phyloP scores from a whole-genome alignment of 805 yeast species.

The Saccharomycopsis schoenii region DNA sequence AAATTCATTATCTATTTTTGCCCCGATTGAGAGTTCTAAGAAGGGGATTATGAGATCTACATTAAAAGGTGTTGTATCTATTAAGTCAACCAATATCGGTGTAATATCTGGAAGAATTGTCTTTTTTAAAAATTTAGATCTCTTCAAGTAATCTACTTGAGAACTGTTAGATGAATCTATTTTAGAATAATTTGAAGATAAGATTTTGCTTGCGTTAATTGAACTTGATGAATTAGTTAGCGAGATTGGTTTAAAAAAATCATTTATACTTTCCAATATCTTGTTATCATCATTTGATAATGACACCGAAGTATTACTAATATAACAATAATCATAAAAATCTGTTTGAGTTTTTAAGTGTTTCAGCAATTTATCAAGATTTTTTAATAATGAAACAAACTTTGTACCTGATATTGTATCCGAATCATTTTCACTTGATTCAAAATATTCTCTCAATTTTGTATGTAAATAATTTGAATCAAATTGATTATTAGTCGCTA shows the following conservation, averaged over 20 bases:
- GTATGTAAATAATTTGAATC: slow-evolving; percentile 22
- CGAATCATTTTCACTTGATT: not conserved
- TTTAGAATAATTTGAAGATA: not conserved
- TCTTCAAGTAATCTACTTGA: not conserved
- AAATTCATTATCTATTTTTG: slow-evolving; percentile 48
- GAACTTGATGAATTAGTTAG: slow-evolving; percentile 7
- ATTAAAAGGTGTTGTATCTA: slow-evolving; percentile 67
- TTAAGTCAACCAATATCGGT: slow-evolving; percentile 56
- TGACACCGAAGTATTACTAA: not conserved
- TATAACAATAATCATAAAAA: slow-evolving; percentile 2
- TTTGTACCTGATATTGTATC: not conserved
- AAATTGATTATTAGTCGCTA: not conserved
- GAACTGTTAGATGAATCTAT: not conserved
- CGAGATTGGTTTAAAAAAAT: slow-evolving; percentile 1
- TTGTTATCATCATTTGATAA: not conserved
- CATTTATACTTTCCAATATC: not conserved
- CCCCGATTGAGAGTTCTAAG: slow-evolving; percentile 58
- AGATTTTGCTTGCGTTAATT: slow-evolving; percentile 1
- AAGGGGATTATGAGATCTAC: slow-evolving; percentile 65
- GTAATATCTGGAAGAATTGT: slow-evolving; percentile 36
- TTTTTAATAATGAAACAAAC: not conserved
- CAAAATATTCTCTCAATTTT: slow-evolving; percentile 23
- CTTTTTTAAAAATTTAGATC: not conserved
- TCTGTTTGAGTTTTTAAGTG: not conserved
- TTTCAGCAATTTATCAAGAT: not conserved